Base-by-base conservation (phyloP, 768 basidiomycete species). In the Kwoniella dejecticola region DNA sequence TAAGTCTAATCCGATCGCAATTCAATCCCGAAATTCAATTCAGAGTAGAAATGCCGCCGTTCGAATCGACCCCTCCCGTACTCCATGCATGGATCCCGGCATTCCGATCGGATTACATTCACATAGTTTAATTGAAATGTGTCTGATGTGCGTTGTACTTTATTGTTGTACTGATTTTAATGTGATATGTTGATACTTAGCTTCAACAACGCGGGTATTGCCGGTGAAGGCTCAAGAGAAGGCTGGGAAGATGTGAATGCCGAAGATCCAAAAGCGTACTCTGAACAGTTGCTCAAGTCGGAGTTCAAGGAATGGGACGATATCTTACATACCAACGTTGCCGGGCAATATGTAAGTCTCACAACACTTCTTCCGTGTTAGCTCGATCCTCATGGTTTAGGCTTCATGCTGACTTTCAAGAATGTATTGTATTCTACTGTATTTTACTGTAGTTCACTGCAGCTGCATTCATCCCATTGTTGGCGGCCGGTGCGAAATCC, bases 141-240 rank as follows among this genome's bases (percentile, higher is more conserved):
- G n/a, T n/a, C n/a, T n/a, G n/a, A n/a, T n/a, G n/a, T n/a, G n/a
- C n/a, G n/a, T n/a, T n/a, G n/a, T n/a, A n/a, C n/a, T n/a, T n/a
- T n/a, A n/a, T n/a, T n/a, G n/a, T n/a, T n/a, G n/a, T n/a, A n/a
- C n/a, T n/a, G n/a, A n/a, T n/a, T n/a, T n/a, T n/a, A n/a, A n/a
- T n/a, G 23, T 40, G 19, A 40, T n/a, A 3, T 29, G 5, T 27
- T 59, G 17, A 15, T 21, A 12, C 33, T 12, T 26, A 74, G 72
- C 12, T 47, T 69, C 64, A 74, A 74, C 57, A 74, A 74, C 61
- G 68, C 73, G n/a, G 73, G 73, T 53, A 58, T 74, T 24, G 73
- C 73, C n/a, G 73, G 73, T 23, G 73, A 74, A 53, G 70, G 68
- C 8, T 68, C 64, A 12, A 53, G 73, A 31, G 64, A 69, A 46